phyloP scores from a whole-genome alignment of 345 rosid species.

The Bruguiera sexangula region DNA sequence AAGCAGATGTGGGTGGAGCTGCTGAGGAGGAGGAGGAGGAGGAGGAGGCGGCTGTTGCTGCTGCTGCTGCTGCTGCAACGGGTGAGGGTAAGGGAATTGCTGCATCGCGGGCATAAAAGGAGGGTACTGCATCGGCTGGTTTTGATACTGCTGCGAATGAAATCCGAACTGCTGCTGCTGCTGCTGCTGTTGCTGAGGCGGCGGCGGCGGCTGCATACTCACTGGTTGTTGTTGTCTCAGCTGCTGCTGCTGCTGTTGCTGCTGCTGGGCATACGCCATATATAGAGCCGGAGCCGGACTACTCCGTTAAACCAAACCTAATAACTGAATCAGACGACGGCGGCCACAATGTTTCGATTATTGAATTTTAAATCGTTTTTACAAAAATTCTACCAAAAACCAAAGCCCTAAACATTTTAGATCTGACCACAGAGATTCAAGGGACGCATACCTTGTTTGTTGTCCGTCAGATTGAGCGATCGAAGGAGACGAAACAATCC shows the following conservation, averaged over 20 bases:
- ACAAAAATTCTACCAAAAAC: too few species aligned
- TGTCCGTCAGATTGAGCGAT: too few species aligned
- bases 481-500: too few species aligned
- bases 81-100: conserved; percentile 81
- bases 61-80: conserved; percentile 61
- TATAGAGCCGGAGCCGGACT: conserved; percentile 52
- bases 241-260: conserved; percentile 56
- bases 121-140: conserved; percentile 52
- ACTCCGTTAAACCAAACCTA: too few species aligned
- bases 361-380: too few species aligned
- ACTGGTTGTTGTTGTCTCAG: conserved; percentile 48
- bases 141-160: conserved; percentile 72
- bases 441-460: too few species aligned
- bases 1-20: conserved; percentile 45
- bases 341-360: too few species aligned
- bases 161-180: conserved; percentile 67
- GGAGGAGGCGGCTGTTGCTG: conserved; percentile 42
- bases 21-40: conserved; percentile 61
- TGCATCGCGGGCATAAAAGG: conserved; percentile 67
- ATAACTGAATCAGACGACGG: too few species aligned
- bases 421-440: too few species aligned
- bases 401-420: too few species aligned
- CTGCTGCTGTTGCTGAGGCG: background rate
- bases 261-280: conserved; percentile 79
- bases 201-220: conserved; percentile 51